Evolutionary conservation across 2,329 filamentous ascomycete species (phyloP).

Genomic region (Penicillium corylophilum): DNA sequence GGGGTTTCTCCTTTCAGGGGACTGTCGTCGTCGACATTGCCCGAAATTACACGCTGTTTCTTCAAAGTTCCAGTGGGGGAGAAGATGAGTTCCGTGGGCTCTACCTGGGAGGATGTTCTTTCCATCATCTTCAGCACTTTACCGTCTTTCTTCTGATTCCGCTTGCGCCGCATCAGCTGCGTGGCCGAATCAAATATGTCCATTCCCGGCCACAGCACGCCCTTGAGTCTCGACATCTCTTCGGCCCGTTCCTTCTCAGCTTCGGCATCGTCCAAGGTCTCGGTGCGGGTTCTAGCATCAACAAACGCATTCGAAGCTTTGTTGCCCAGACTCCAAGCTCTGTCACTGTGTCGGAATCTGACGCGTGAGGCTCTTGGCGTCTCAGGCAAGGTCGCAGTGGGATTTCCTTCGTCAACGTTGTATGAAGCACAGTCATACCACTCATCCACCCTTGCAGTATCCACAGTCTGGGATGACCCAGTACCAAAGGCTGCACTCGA

Average conservation of each 20-base stretch:
- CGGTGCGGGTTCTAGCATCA: slow-evolving; percentile 7
- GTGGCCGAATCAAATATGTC: slow-evolving; percentile 53
- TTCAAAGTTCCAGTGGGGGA: slow-evolving; percentile 44
- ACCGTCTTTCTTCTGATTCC: slow-evolving; percentile 53
- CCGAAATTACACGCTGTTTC: slow-evolving; percentile 48
- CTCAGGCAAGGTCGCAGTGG: slow-evolving; percentile 3
- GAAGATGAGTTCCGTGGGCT: slow-evolving; percentile 50
- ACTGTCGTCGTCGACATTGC: slow-evolving; percentile 49
- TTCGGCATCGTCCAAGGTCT: slow-evolving; percentile 18
- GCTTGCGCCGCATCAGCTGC: slow-evolving; percentile 48
- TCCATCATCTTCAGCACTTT: slow-evolving; percentile 49
- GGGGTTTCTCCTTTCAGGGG: slow-evolving; percentile 48
- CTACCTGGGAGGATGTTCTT: slow-evolving; percentile 43
- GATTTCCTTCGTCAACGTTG: not conserved
- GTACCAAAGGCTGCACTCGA: not conserved
- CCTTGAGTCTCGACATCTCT: slow-evolving; percentile 46
- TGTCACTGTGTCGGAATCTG: not conserved
- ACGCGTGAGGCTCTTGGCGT: slow-evolving; percentile 13
- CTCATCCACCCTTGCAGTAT: not conserved
- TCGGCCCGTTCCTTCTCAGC: slow-evolving; percentile 34
- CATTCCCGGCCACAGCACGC: slow-evolving; percentile 53
- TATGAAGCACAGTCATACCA: not conserved
- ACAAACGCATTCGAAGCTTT: slow-evolving; percentile 20
- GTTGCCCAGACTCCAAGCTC: not conserved
- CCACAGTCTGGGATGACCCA: not conserved